Conservation (phyloP, 805 yeast species). For the Yarrowia osloensis region DNA sequence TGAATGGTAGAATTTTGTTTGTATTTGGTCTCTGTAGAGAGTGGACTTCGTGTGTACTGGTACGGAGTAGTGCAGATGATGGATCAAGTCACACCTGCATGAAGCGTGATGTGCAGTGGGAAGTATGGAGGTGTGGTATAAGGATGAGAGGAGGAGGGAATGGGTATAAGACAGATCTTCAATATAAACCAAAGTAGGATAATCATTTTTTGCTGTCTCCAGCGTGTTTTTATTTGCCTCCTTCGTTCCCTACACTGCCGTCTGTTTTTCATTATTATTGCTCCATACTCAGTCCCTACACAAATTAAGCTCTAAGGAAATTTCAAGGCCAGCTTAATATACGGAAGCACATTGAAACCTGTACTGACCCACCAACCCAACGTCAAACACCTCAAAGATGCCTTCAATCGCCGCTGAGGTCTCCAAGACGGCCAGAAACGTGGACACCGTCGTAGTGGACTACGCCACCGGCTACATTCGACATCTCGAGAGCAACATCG, state of each 20-base stretch:
- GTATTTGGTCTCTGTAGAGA: not conserved
- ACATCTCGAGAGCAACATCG: slow-evolving; percentile 74
- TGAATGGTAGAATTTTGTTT: not conserved
- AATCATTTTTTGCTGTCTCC: no score
- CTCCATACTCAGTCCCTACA: not conserved
- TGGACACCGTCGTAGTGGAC: slow-evolving; percentile 85
- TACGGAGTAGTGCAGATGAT: no score
- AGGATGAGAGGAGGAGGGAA: not conserved
- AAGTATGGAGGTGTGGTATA: not conserved
- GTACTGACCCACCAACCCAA: not conserved
- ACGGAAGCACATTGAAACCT: no score
- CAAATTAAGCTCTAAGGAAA: slow-evolving; percentile 1
- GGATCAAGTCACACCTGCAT: not conserved
- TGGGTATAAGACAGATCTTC: not conserved
- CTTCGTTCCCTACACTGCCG: no score
- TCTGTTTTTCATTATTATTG: not conserved
- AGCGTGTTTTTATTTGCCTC: not conserved
- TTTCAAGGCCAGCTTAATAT: not conserved
- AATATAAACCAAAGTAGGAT: no score
- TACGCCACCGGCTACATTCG: slow-evolving; percentile 89
- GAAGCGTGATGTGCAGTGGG: not conserved
- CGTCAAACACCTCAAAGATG: slow-evolving; percentile 29
- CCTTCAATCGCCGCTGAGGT: slow-evolving; percentile 50
- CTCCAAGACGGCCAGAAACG: slow-evolving; percentile 80
- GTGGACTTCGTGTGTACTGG: no score